These are phyloP conservation scores for Daedaleopsis nitida DNA, from an alignment of 768 basidiomycete genomes.

Conservation along the genomic window DNA sequence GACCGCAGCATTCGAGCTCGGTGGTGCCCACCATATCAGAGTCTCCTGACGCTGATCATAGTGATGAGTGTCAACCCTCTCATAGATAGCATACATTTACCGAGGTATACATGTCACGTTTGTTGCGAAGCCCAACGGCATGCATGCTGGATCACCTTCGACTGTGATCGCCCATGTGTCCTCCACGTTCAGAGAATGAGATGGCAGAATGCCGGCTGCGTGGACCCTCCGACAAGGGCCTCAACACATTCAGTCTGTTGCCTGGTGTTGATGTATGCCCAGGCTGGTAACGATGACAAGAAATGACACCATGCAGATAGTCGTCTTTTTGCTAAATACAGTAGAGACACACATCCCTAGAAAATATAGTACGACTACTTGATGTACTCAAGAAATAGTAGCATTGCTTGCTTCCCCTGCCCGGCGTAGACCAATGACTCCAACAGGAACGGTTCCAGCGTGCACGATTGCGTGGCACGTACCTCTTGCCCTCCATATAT, in stretches of 20 bases:
- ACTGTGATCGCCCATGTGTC: constrained; percentile 6
- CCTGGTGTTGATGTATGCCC: neutral
- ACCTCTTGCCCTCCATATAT: no score
- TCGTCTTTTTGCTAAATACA: neutral
- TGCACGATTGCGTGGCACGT: no score
- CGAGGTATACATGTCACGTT: neutral
- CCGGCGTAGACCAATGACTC: no score
- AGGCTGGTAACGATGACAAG: neutral
- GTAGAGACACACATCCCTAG: neutral
- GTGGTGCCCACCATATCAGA: neutral
- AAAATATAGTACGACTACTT: neutral
- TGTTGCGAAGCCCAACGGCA: neutral
- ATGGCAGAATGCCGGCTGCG: neutral
- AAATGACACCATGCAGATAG: neutral
- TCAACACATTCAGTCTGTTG: neutral
- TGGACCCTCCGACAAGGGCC: constrained; percentile 1
- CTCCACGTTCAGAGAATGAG: neutral
- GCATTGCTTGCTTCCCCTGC: no score
- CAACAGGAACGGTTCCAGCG: no score
- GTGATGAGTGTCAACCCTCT: neutral
- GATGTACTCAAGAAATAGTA: no score
- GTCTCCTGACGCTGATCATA: neutral
- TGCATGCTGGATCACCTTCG: neutral
- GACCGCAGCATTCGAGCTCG: neutral
- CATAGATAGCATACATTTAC: neutral